Percentiles rank a stretch among this genome's conserved stretches.
phyloP scores from a whole-genome alignment of 2,329 filamentous ascomycete species.

The Cytospora piceae region DNA sequence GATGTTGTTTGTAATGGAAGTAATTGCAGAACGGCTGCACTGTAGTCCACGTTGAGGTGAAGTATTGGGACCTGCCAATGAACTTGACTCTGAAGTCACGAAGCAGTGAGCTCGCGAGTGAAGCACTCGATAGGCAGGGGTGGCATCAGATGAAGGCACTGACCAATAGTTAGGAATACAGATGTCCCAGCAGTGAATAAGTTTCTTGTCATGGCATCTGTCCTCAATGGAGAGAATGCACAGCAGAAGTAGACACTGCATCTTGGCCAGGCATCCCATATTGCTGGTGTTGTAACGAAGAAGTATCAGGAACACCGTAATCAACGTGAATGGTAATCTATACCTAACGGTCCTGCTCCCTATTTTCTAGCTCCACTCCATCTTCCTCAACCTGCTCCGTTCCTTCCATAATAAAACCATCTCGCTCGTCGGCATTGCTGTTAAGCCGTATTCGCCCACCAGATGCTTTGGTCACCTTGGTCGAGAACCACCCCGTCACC shows the following conservation, averaged over 20 bases:
- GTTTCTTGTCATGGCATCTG: background rate
- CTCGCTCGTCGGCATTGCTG: slow-evolving; percentile 42
- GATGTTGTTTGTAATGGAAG: background rate
- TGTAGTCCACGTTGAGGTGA: background rate
- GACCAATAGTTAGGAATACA: background rate
- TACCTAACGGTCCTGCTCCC: slow-evolving; percentile 13
- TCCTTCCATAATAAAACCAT: slow-evolving; percentile 51
- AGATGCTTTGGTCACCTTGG: slow-evolving; percentile 55
- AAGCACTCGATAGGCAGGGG: background rate
- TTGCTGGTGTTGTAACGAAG: background rate
- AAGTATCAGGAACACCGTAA: background rate
- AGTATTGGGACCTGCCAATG: background rate
- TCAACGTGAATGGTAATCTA: slow-evolving; percentile 2
- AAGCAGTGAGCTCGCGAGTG: background rate
- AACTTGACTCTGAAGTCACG: background rate
- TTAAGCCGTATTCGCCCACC: slow-evolving; percentile 62
- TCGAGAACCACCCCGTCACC: slow-evolving; percentile 62
- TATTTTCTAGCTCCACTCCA: slow-evolving; percentile 29
- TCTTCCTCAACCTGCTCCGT: slow-evolving; percentile 54
- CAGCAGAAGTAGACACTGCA: background rate
- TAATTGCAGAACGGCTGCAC: background rate
- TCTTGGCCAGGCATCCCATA: background rate
- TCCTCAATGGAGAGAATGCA: too few species aligned
- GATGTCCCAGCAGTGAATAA: background rate
- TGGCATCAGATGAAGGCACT: background rate